Evolutionary conservation across 2,329 filamentous ascomycete genomes (phyloP), one percentile per base, ranked within the genome.

Genomic region (Scedosporium boydii): DNA sequence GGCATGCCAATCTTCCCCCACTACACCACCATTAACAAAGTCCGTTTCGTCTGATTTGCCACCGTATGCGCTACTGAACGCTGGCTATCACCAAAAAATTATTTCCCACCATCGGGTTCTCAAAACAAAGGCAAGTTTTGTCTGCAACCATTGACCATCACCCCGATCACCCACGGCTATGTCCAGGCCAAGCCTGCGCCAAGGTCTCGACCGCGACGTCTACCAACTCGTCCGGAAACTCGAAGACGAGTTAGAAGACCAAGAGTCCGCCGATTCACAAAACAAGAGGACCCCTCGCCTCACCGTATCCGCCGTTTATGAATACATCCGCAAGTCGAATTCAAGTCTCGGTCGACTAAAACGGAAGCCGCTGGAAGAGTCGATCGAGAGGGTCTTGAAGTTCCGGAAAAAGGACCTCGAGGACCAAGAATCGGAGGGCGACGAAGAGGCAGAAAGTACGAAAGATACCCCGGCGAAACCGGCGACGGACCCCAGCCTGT

Each of bases 281-380:
- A 23, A 23, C 23, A 23, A 29, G 71, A 34, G 44, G 10, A 44
- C 27, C 21, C 56, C 61, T n/a, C 62, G 51, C 18, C 76, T 89
- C 6, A 86, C 84, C 1, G 78, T 88, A 3, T 74, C 81, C 2
- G 75, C 78, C 2, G 82, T 96, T 1, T 96, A 95, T 71, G 87
- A 92, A 46, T 85, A 84, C 63, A 91, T 98, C 65, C 90, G 92
- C 68, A 78, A 80, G 59, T 96, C 92, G 14, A 97, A 97, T 72
- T 96, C 92, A 0, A 92, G 89, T 67, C 76, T 98, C 23, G 91
- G 90, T 65, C 82, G 95, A 23, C 86, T 89, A 67, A 91, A 91
- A 46, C 96, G 95, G 73, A 87, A 87, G 64, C 80, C 88, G 0
- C 77, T 98, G 1, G 90, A 96, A 72, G 90, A 95, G 66, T 88